Base-by-base conservation (phyloP, 495 filamentous ascomycete species). In the Neurospora sublineolata region DNA sequence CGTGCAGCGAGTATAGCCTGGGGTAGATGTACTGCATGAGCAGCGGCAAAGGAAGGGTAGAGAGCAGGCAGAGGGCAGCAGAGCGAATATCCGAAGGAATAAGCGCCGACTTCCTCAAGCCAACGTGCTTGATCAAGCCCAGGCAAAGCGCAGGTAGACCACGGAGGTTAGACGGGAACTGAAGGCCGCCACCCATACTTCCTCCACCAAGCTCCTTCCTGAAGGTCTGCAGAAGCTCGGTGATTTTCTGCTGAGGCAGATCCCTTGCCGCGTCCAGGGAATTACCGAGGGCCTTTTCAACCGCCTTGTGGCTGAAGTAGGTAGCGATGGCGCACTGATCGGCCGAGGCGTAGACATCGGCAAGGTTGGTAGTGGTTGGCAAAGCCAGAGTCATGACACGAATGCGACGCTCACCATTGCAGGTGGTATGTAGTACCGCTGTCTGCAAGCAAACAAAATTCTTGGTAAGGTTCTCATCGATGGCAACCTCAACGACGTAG, bases 401-500 rank as follows among this genome's bases (percentile, higher is more conserved):
- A 74, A 99, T 99, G 69, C 95, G 86, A 73, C 95, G 86, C 83
- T 98, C 94, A 40, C 95, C 95, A 76, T 98, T 99, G 85, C 96
- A 97, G 9, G 93, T 98, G 38, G 95, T 99, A 80, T 98, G 96
- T 41, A 99, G 88, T 14, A 99, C 94, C 52, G 94, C 96, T n/a
- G 94, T 91, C 79, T 99, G 95, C 85, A 99, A 82, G 82, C 94
- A 97, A 27, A 97, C 91, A 71, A 94, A 89, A n/a, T 91, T 91
- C 81, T 97, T 97, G n/a, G 89, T 89, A 71, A 99, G 84, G 41
- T 89, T 92, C 82, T 99, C 95, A 79, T 99, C 95, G 73, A 99
- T 97, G 9, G 95, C 94, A 70, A 99, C 96, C 78, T 99, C 95
- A 41, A 99, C 95, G n/a, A 98, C 95, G 78, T 98, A 99, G 67